Evolutionary conservation across 768 basidiomycete genomes (phyloP).

Genomic region (Termitomyces sp.): DNA sequence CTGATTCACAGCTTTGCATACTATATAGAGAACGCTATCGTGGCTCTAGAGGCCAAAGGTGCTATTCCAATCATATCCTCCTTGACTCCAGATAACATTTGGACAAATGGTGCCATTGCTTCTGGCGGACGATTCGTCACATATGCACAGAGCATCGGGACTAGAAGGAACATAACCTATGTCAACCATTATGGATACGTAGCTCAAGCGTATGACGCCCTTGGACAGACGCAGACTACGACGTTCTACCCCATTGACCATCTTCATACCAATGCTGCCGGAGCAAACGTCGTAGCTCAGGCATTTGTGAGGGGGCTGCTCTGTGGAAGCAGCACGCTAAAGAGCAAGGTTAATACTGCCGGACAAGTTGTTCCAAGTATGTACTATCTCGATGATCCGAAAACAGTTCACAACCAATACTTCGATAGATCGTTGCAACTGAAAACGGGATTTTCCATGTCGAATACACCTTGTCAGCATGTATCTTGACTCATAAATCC

Average conservation of each 20-base stretch:
- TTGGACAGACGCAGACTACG: constrained; percentile 31
- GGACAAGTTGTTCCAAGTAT: not conserved
- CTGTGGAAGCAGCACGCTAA: constrained; percentile 31
- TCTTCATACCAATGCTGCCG: constrained; percentile 37
- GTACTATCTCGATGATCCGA: not conserved
- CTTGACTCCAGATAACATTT: constrained; percentile 42
- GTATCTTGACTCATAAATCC: too few species aligned
- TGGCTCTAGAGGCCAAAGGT: constrained; percentile 36
- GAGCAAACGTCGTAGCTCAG: constrained; percentile 41
- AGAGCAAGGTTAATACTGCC: constrained; percentile 7
- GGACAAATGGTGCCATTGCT: constrained; percentile 27
- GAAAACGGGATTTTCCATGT: not conserved
- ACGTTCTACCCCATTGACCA: constrained; percentile 41
- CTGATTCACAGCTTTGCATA: constrained; percentile 40
- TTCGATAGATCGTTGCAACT: not conserved
- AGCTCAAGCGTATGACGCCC: constrained; percentile 32
- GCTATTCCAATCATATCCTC: constrained; percentile 41
- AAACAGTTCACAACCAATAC: not conserved
- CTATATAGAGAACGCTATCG: constrained; percentile 40
- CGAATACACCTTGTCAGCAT: not conserved
- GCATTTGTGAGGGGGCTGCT: constrained; percentile 40
- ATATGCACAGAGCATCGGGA: constrained; percentile 34
- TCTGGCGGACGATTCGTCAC: constrained; percentile 37
- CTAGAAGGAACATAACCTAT: constrained; percentile 31
- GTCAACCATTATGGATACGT: constrained; percentile 42